Evolutionary conservation across 2,329 filamentous ascomycete genomes (phyloP).

Genomic region (Amphichorda felina): DNA sequence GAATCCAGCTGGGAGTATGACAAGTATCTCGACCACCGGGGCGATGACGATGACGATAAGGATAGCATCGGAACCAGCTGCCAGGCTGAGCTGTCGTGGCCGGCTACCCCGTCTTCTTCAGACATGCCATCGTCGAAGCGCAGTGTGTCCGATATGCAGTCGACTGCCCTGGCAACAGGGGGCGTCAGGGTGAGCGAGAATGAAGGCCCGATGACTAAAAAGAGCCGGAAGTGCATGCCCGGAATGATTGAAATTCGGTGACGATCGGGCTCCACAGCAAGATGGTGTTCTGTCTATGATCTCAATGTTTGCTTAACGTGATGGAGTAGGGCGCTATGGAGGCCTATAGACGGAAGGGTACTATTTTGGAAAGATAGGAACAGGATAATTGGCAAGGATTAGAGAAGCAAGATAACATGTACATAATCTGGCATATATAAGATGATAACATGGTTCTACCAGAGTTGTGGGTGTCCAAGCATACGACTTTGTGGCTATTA

Average conservation of each 20-base stretch:
- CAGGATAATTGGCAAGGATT: too few species aligned
- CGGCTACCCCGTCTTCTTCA: not conserved
- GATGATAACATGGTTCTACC: too few species aligned
- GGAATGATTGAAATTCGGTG: constrained; percentile 24
- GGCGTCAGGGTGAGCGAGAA: constrained; percentile 8
- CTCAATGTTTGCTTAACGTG: not conserved
- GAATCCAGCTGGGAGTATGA: constrained; percentile 44
- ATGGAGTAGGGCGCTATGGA: not conserved
- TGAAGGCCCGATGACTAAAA: constrained; percentile 22
- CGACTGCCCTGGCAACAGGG: constrained; percentile 21
- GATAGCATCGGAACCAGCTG: not conserved
- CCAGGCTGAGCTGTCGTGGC: not conserved
- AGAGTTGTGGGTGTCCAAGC: too few species aligned
- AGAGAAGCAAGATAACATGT: too few species aligned
- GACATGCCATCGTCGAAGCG: constrained; percentile 31
- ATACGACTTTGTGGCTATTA: too few species aligned
- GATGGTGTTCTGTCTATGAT: not conserved
- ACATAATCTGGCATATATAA: too few species aligned
- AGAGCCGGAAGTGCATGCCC: constrained; percentile 25
- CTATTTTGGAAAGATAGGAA: too few species aligned
- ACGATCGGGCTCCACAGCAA: not conserved
- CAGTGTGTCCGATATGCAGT: constrained; percentile 38
- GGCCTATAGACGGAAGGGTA: too few species aligned
- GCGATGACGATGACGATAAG: not conserved
- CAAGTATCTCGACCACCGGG: constrained; percentile 32